A percentile compares a stretch with the other conserved stretches of the same genome.
phyloP scores from a whole-genome alignment of 1,284 basidiomycete species.

The Trichosporon sp. region DNA sequence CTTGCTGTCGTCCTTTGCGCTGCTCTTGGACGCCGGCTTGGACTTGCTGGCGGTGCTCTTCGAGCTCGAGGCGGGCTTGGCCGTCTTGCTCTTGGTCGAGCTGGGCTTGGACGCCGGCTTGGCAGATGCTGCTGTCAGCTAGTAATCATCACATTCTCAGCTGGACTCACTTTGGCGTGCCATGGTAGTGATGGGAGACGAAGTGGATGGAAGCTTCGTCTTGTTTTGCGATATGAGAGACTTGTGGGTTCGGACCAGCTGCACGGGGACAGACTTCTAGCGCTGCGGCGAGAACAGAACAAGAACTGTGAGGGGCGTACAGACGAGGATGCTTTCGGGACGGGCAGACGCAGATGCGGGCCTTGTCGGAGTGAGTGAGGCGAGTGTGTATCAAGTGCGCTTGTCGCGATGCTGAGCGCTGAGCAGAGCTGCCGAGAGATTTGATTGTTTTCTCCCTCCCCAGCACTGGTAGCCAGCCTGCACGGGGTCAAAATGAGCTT shows the following conservation, averaged over 20 bases:
- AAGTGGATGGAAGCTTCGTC: neutral
- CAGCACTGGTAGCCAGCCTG: neutral
- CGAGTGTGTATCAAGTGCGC: neutral
- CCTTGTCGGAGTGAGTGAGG: neutral
- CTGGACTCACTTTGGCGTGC: slow-evolving; percentile 24
- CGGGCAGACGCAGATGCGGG: neutral
- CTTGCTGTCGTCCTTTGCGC: slow-evolving; percentile 7
- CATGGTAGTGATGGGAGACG: slow-evolving; percentile 13
- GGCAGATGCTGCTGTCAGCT: slow-evolving; percentile 10
- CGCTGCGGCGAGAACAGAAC: neutral
- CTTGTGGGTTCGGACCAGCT: neutral
- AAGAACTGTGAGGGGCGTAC: neutral
- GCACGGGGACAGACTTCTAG: neutral
- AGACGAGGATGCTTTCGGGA: neutral
- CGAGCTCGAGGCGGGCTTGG: slow-evolving; percentile 18
- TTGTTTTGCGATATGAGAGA: neutral
- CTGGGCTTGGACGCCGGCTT: slow-evolving; percentile 15
- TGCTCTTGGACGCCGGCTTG: neutral
- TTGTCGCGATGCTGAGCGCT: neutral
- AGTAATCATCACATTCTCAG: too few species aligned
- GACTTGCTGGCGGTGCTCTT: slow-evolving; percentile 13
- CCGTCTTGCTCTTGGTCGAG: slow-evolving; percentile 1
- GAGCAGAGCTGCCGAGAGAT: neutral
- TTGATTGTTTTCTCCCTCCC: slow-evolving; percentile 1
- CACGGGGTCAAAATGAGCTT: neutral